Conservation (phyloP, 106 monocot genomes). For the Iris macrosiphon region DNA sequence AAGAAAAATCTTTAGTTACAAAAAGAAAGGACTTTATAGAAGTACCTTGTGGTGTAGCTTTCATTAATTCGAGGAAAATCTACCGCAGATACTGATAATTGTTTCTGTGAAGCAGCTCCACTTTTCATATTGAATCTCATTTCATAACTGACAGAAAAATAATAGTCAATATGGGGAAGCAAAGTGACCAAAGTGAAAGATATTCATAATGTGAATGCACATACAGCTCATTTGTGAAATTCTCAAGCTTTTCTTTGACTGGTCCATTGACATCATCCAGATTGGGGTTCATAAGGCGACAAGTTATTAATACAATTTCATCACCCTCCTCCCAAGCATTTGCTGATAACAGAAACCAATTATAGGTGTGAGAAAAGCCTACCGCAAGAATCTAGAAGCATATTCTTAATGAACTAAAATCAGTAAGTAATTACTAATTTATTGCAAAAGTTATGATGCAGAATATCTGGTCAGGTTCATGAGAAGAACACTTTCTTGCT, state of each 20-base stretch:
- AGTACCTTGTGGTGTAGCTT: conserved; percentile 73
- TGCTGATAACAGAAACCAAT: too few species aligned
- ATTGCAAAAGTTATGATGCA: too few species aligned
- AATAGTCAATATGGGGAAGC: neutral
- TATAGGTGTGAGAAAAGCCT: too few species aligned
- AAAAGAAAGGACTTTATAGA: neutral
- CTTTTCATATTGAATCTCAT: conserved; percentile 96
- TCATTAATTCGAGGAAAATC: conserved; percentile 95
- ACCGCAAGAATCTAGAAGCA: conserved; percentile 71
- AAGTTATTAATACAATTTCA: conserved; percentile 78
- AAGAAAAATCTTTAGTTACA: too few species aligned
- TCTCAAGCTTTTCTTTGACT: conserved; percentile 31
- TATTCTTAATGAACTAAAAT: neutral
- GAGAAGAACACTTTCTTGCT: too few species aligned
- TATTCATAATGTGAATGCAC: neutral
- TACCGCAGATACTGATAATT: conserved; percentile 66
- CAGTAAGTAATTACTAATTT: conserved; percentile 10
- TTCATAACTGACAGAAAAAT: conserved; percentile 52
- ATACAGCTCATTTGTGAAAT: conserved; percentile 70
- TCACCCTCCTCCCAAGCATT: conserved; percentile 96
- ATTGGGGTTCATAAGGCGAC: conserved; percentile 68
- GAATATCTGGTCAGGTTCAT: too few species aligned
- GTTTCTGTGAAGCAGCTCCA: conserved; percentile 81
- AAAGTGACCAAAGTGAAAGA: neutral
- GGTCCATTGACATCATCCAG: conserved; percentile 56